Conservation (phyloP, 2,329 filamentous ascomycete species). For the Epichloe bromicola region DNA sequence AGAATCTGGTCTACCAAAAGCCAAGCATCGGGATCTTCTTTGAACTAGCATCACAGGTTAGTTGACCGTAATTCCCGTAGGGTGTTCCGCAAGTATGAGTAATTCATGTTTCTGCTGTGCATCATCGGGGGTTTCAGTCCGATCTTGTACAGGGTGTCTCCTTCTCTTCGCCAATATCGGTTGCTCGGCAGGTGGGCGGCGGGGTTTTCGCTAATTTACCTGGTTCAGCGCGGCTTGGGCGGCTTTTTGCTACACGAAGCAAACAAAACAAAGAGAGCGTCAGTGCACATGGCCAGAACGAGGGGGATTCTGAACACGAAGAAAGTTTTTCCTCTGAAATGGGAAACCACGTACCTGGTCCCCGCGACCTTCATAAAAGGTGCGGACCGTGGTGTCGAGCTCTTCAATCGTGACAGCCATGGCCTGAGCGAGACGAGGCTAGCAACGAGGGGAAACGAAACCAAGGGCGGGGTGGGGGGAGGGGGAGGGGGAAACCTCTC, state of each 20-base stretch:
- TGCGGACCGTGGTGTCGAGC: slow-evolving; percentile 89
- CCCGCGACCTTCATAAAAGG: slow-evolving; percentile 90
- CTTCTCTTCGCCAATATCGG: background rate
- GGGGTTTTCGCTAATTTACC: slow-evolving; percentile 33
- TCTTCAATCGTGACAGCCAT: slow-evolving; percentile 74
- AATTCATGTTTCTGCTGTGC: background rate
- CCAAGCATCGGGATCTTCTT: slow-evolving; percentile 97
- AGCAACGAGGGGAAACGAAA: slow-evolving; percentile 18
- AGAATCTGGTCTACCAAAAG: slow-evolving; percentile 94
- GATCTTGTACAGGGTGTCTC: background rate
- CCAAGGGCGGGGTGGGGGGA: slow-evolving; percentile 15
- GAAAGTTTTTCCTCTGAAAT: background rate
- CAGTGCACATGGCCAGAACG: slow-evolving; percentile 14
- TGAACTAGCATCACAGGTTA: slow-evolving; percentile 53
- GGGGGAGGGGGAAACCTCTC: slow-evolving; percentile 7
- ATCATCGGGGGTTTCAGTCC: background rate
- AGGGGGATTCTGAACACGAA: background rate
- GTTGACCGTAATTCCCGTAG: background rate
- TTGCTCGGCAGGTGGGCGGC: background rate
- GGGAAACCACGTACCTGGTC: slow-evolving; percentile 56
- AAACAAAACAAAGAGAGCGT: slow-evolving; percentile 22
- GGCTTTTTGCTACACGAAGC: slow-evolving; percentile 68
- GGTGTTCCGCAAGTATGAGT: background rate
- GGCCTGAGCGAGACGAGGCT: slow-evolving; percentile 19
- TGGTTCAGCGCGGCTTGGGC: slow-evolving; percentile 88